phyloP scores from a whole-genome alignment of 805 yeast species.

The Candida glaebosa region DNA sequence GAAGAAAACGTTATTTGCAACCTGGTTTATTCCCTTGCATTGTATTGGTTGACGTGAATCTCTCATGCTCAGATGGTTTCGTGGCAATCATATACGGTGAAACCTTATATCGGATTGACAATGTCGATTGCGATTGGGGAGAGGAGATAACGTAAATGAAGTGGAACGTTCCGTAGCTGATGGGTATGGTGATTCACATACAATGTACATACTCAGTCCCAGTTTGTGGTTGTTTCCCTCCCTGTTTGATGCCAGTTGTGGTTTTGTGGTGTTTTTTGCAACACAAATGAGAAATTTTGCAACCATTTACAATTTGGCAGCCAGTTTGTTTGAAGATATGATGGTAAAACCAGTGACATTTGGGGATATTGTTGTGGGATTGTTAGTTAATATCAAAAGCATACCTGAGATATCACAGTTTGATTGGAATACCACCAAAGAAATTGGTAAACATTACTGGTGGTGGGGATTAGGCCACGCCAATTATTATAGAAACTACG shows the following conservation, averaged over 20 bases:
- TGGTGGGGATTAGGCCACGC: too few species aligned
- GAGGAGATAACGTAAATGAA: too few species aligned
- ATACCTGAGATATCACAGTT: conserved; percentile 3
- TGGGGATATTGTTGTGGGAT: background rate
- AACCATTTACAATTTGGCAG: background rate
- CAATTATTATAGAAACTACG: background rate
- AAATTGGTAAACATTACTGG: background rate
- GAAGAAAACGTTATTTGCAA: background rate
- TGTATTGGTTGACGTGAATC: background rate
- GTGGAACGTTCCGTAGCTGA: too few species aligned
- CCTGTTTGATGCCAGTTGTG: background rate
- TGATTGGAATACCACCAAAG: background rate
- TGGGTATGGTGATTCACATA: too few species aligned
- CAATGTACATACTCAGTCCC: too few species aligned
- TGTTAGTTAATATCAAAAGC: background rate
- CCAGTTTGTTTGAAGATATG: background rate
- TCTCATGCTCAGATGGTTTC: too few species aligned
- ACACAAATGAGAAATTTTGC: background rate
- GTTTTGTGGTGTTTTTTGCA: background rate
- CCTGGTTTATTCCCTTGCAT: too few species aligned
- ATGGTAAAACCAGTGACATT: conserved; percentile 3
- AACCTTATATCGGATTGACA: too few species aligned
- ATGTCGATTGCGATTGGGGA: too few species aligned
- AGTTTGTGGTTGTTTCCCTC: too few species aligned
- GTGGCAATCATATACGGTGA: too few species aligned